Conservation (phyloP, 1,284 basidiomycete genomes). For the Inonotus hispidus region DNA sequence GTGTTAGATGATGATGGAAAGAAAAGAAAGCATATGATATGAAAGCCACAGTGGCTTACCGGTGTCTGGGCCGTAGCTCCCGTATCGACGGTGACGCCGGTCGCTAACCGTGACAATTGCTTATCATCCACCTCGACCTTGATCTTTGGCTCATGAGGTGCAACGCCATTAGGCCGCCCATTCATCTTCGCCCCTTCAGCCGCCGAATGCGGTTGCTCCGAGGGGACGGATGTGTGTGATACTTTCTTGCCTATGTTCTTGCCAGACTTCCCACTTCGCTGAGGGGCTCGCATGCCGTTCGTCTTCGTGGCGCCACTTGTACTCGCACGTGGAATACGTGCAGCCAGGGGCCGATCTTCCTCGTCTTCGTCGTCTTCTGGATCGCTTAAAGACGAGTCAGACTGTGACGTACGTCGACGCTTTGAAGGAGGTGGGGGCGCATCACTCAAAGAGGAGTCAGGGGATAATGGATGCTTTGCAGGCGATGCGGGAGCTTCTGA, state of each 20-base stretch:
- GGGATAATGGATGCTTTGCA: slow-evolving; percentile 41
- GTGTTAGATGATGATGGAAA: slow-evolving; percentile 12
- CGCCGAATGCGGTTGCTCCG: slow-evolving; percentile 17
- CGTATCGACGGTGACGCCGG: slow-evolving; percentile 76
- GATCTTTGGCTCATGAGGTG: slow-evolving; percentile 52
- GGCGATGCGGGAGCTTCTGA: slow-evolving; percentile 28
- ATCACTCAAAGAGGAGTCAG: slow-evolving; percentile 54
- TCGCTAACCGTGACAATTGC: slow-evolving; percentile 66
- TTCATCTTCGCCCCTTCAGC: slow-evolving; percentile 32
- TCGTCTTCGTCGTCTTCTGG: slow-evolving; percentile 47
- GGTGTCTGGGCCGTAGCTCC: slow-evolving; percentile 42
- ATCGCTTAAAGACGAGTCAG: slow-evolving; percentile 40
- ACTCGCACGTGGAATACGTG: slow-evolving; percentile 35
- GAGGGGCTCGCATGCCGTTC: slow-evolving; percentile 16
- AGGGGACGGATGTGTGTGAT: slow-evolving; percentile 44
- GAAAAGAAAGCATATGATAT: slow-evolving; percentile 12
- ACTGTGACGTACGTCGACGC: slow-evolving; percentile 35
- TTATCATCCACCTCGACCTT: slow-evolving; percentile 76
- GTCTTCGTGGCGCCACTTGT: slow-evolving; percentile 20
- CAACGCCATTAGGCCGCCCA: slow-evolving; percentile 37
- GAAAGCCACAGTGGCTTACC: slow-evolving; percentile 32
- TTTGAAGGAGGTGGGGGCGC: slow-evolving; percentile 43
- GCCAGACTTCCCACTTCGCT: slow-evolving; percentile 41
- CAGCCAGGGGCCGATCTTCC: slow-evolving; percentile 58
- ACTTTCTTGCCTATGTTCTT: slow-evolving; percentile 56